Evolutionary conservation across 2,329 filamentous ascomycete species (phyloP), one percentile per base, ranked within the genome.

Genomic region (Zalaria sp.): DNA sequence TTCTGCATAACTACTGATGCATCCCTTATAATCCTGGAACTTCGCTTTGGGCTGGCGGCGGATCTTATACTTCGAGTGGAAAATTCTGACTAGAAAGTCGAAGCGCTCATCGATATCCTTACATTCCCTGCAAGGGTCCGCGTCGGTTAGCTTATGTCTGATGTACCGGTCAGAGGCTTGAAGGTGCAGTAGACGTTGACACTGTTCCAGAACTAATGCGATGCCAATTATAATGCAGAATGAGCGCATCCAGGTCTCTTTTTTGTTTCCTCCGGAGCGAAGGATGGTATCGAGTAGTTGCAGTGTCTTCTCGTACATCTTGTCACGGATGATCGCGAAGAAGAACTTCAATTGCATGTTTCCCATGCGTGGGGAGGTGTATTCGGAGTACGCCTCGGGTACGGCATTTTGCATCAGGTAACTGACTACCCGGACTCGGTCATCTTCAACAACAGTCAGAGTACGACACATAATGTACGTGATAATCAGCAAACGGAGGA

Each of bases 341-440:
- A 68, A 67, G 57, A 66, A 68, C 46, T 71, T 71, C 10, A 71
- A 57, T 46, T 71, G 67, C 9, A 64, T 60, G 41, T 66, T 68
- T 8, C 66, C 66, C 49, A 71, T 63, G 41, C 65, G 61, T 2
- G 67, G 65, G 1, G 56, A 59, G 25, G 51, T 53, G 41, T 50
- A 49, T 3, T 46, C 43, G 4, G 32, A 37, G 3, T 45, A 46
- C 32, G 38, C 35, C 4, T 52, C 45, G 26, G 50, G 46, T 5
- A 51, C 55, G 25, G 52, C 53, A n/a, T 48, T 47, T 18, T 60
- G 60, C 27, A 57, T 58, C 46, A 69, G 57, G 25, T 57, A 55
- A 25, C 52, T 51, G n/a, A 68, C 54, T 11, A 61, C 56, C 4
- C 51, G 44, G 11, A 48, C 48, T 25, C 64, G 59, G 26, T 55